Conservation (phyloP, 495 filamentous ascomycete species). For the Glutinoglossum americanum region DNA sequence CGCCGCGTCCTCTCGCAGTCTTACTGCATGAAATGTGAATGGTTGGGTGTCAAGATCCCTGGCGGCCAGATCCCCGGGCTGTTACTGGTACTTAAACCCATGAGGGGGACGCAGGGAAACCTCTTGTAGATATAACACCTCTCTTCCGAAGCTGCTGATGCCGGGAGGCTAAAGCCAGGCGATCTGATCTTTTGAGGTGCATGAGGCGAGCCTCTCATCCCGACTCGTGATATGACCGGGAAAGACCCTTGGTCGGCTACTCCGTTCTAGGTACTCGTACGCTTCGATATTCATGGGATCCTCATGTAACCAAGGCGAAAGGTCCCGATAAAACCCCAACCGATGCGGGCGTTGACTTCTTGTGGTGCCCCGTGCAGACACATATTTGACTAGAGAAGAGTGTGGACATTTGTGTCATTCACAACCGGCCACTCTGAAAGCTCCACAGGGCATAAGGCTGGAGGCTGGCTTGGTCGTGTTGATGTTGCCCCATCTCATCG, state of each 20-base stretch:
- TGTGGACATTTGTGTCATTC: background rate
- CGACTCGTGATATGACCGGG: background rate
- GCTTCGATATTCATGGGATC: background rate
- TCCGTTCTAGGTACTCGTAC: background rate
- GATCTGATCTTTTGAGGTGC: conserved; percentile 1
- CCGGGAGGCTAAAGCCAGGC: background rate
- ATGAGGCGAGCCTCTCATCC: background rate
- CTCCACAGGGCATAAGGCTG: background rate
- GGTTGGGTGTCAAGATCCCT: background rate
- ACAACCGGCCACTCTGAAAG: background rate
- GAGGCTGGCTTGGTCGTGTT: background rate
- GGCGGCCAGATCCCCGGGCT: background rate
- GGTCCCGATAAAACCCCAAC: background rate
- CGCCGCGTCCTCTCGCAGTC: background rate
- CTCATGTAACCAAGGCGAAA: background rate
- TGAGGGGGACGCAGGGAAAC: background rate
- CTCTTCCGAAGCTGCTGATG: background rate
- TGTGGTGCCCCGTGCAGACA: background rate
- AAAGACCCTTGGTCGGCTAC: background rate
- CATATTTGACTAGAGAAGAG: background rate
- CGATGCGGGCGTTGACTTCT: background rate
- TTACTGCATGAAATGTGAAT: background rate
- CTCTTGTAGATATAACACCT: background rate
- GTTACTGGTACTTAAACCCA: background rate
- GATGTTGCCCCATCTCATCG: background rate